Evolutionary conservation across 192 early-diverging fungal genomes (phyloP).

Genomic region (Rhizophlyctis rosea): DNA sequence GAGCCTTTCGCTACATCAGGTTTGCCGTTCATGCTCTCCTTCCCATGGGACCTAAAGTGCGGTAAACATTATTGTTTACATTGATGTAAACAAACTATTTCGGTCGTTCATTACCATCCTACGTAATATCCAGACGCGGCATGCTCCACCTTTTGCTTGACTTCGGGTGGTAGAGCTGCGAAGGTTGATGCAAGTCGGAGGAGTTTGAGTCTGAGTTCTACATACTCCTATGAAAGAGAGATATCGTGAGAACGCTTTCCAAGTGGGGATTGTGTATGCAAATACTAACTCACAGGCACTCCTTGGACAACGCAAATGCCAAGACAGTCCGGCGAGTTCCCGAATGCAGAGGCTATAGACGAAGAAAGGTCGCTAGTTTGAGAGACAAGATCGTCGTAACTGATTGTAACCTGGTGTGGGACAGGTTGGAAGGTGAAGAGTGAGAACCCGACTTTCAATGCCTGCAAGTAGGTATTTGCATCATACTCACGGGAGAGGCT

Average conservation of each 20-base stretch:
- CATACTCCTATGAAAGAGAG: conserved; percentile 18
- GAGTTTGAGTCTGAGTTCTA: conserved; percentile 42
- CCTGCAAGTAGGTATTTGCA: too few relatives aligned
- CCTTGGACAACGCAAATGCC: conserved; percentile 58
- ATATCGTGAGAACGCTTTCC: background rate
- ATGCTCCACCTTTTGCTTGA: conserved; percentile 48
- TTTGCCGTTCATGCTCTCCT: conserved; percentile 64
- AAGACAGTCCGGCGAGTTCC: conserved; percentile 44
- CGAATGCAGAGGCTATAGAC: conserved; percentile 54
- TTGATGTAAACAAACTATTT: conserved; percentile 38
- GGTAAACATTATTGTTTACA: conserved; percentile 45
- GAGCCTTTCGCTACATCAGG: conserved; percentile 63
- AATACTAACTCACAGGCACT: conserved; percentile 34
- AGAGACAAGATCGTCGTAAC: conserved; percentile 47
- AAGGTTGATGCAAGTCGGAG: conserved; percentile 50
- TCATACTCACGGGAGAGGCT: too few relatives aligned
- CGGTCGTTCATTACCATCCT: conserved; percentile 56
- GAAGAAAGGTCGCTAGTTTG: conserved; percentile 35
- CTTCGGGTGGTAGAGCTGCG: conserved; percentile 51
- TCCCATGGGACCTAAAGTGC: conserved; percentile 67
- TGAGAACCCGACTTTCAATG: too few relatives aligned
- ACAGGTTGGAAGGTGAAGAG: too few relatives aligned
- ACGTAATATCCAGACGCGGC: conserved; percentile 52
- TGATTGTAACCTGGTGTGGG: conserved; percentile 42
- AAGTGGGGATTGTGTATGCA: background rate